Percentiles rank a stretch among this genome's conserved stretches.
Evolutionary conservation across 1,284 basidiomycete genomes (phyloP).

Genomic region (Ustilago crameri): DNA sequence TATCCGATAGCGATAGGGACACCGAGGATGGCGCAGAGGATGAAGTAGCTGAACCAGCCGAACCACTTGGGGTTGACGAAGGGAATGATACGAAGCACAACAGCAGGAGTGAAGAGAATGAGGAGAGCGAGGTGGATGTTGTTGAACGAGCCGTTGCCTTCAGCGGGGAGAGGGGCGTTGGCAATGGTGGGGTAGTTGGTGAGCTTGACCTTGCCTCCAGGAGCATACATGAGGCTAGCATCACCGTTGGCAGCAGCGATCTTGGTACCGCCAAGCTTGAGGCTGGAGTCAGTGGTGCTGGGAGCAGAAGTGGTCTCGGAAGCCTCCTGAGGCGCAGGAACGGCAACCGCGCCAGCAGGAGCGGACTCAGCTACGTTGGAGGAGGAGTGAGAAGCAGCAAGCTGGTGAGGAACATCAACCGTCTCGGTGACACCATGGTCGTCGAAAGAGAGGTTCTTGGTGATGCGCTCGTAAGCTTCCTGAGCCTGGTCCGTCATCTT

Average conservation of each 20-base stretch:
- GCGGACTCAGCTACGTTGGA: constrained; percentile 17
- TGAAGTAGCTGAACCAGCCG: constrained; percentile 62
- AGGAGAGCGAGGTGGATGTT: constrained; percentile 78
- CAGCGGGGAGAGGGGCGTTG: constrained; percentile 65
- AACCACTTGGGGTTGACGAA: constrained; percentile 66
- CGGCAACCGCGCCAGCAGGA: constrained; percentile 18
- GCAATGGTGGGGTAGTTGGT: constrained; percentile 64
- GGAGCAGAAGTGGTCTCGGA: constrained; percentile 4
- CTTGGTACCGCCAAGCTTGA: constrained; percentile 32
- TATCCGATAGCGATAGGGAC: constrained; percentile 84
- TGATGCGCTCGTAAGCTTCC: constrained; percentile 71
- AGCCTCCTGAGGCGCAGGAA: constrained; percentile 1
- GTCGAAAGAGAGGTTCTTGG: constrained; percentile 47
- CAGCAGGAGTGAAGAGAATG: constrained; percentile 63
- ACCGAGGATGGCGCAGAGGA: constrained; percentile 78
- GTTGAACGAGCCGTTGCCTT: constrained; percentile 69
- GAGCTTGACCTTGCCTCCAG: constrained; percentile 66
- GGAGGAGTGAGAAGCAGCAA: constrained; percentile 15
- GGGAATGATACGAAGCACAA: constrained; percentile 64
- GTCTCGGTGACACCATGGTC: constrained; percentile 39
- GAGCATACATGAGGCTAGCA: constrained; percentile 47
- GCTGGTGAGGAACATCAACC: constrained; percentile 39
- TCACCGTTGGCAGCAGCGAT: constrained; percentile 12
- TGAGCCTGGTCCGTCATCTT: constrained; percentile 72
- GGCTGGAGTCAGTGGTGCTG: constrained; percentile 16